A percentile compares a stretch with the other conserved stretches of the same genome.
Conservation (phyloP, 345 rosid species). For the Murraya koenigii region DNA sequence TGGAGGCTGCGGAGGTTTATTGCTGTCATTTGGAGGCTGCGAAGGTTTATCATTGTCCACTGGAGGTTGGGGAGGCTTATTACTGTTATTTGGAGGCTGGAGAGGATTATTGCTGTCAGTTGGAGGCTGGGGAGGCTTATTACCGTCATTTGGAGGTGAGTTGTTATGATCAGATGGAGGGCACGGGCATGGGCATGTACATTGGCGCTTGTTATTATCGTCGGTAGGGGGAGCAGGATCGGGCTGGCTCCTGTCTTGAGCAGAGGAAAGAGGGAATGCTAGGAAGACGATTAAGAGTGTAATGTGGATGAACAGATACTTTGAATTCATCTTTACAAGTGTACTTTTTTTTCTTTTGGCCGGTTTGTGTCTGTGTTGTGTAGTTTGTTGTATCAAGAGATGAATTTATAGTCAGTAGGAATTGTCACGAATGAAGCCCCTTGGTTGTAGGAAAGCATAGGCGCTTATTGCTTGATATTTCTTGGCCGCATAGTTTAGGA, state of each 20-base stretch:
- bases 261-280: neutral
- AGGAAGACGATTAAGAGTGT: neutral
- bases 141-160: neutral
- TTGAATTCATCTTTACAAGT: neutral
- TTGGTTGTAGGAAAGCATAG: neutral
- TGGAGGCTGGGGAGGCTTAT: neutral
- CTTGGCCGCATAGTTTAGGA: neutral
- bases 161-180: no score
- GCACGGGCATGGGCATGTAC: neutral
- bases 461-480: neutral
- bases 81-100: neutral
- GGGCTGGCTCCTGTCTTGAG: neutral
- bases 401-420: neutral
- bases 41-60: no score
- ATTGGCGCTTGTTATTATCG: neutral
- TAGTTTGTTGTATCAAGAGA: neutral
- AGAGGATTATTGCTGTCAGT: neutral
- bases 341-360: neutral
- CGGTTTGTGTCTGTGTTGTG: neutral
- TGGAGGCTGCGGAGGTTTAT: no score
- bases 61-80: neutral
- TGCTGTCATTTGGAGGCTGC: neutral
- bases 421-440: neutral
- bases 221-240: neutral
- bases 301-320: neutral